Base-by-base conservation (phyloP, 1,284 basidiomycete genomes). In the Ganoderma multipileum region DNA sequence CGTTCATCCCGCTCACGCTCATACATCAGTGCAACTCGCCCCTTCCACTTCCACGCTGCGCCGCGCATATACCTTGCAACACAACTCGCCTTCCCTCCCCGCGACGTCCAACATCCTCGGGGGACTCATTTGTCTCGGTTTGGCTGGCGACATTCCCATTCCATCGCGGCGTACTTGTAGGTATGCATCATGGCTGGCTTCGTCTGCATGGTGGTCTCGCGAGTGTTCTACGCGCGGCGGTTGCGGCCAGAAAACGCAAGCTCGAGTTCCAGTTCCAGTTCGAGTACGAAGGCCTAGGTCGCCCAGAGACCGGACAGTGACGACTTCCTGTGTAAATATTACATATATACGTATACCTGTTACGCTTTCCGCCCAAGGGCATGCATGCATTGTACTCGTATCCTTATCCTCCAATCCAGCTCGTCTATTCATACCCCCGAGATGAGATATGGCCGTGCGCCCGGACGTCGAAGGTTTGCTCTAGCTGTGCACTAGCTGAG, bases 51-150 rank as follows among this genome's bases (percentile, higher is more conserved):
- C 33, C 33, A 33, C 33, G 33, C n/a, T 33, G 33, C 52, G 70
- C 83, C 61, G 75, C 82, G 4, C 83, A 84, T 64, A 82, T 81
- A 41, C 23, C n/a, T 3, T 14, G 23, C 12, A 41, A 11, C 39
- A 38, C 58, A 39, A 60, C 38, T n/a, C 16, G 23, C n/a, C 11
- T 60, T 18, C 26, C 3, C 58, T 5, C 8, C 16, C 8, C 16
- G 23, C 36, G 20, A 14, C 58, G 0, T 41, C 33, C 12, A 38
- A 26, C 38, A 1, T 41, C 33, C 12, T 39, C 14, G 23, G 23
- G 36, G 11, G 33, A 38, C 30, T n/a, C 55, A 16, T 58, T 28
- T 23, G 38, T 20, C 14, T 38, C 12, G 9, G 18, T 64, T 82
- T 80, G 39, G 83, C 57, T 38, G 44, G 42, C 63, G 41, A 50